phyloP scores from a whole-genome alignment of 2,329 filamentous ascomycete genomes.

The Stenocarpella maydis region DNA sequence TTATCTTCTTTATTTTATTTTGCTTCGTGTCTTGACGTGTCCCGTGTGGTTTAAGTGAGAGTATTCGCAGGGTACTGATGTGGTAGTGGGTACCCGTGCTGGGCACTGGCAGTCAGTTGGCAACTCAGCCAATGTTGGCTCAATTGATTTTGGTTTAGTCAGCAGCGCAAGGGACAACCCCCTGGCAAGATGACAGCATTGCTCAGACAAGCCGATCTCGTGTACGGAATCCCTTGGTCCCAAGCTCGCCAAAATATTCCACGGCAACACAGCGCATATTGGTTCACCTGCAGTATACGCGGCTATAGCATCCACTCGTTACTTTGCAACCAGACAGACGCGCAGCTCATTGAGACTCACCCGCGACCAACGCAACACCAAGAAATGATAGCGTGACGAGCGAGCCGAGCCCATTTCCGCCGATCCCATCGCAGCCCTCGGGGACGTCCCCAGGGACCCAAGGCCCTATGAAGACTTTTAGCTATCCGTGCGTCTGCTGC shows the following conservation, averaged over 20 bases:
- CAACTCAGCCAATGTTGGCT: not conserved
- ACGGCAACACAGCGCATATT: not conserved
- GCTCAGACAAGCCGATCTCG: slow-evolving; percentile 14
- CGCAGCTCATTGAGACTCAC: not conserved
- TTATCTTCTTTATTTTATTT: no score
- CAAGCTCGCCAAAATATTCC: not conserved
- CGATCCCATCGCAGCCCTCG: slow-evolving; percentile 7
- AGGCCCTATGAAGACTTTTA: slow-evolving; percentile 32
- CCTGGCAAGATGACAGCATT: slow-evolving; percentile 36
- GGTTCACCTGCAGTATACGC: not conserved
- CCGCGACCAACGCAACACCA: not conserved
- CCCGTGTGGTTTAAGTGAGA: no score
- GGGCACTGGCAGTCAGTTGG: no score
- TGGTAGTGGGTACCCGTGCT: not conserved
- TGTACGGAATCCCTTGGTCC: not conserved
- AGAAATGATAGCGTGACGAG: slow-evolving; percentile 8
- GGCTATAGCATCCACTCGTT: not conserved
- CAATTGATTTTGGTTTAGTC: slow-evolving; percentile 8
- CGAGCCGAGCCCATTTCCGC: not conserved
- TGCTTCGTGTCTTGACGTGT: not conserved
- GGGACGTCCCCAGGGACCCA: slow-evolving; percentile 19
- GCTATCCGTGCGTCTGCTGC: slow-evolving; percentile 39
- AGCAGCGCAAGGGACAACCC: not conserved
- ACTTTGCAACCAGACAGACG: not conserved
- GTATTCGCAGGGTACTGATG: not conserved